phyloP scores from a whole-genome alignment of 345 rosid species.

The Adansonia digitata region DNA sequence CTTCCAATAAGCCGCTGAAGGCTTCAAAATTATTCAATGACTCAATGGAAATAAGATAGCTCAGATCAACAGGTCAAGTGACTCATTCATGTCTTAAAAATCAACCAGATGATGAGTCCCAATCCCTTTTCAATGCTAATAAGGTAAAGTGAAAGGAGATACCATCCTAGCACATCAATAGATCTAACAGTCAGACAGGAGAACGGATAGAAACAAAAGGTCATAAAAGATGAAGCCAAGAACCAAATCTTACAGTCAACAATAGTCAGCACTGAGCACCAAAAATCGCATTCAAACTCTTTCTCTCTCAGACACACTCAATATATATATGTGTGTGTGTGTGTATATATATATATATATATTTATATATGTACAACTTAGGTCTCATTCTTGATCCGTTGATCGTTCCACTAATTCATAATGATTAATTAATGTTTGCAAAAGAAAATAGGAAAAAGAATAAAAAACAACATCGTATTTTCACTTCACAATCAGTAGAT shows the following conservation, averaged over 20 bases:
- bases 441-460: background rate
- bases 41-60: background rate
- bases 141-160: background rate
- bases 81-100: background rate
- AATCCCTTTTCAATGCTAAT: slow-evolving; percentile 9
- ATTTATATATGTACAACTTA: too few relatives aligned
- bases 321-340: too few relatives aligned
- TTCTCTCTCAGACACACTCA: background rate
- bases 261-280: background rate
- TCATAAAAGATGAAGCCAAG: background rate
- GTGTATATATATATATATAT: background rate
- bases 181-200: background rate
- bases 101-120: slow-evolving; percentile 1
- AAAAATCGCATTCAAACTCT: background rate
- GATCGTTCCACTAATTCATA: background rate
- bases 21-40: background rate
- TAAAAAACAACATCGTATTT: background rate
- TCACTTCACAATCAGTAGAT: background rate
- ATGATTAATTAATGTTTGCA: background rate
- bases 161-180: background rate
- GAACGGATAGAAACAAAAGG: background rate
- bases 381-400: background rate
- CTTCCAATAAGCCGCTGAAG: background rate
- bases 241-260: background rate
- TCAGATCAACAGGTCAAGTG: background rate